Conservation (phyloP, 768 basidiomycete species). For the Suillus fuscotomentosus region DNA sequence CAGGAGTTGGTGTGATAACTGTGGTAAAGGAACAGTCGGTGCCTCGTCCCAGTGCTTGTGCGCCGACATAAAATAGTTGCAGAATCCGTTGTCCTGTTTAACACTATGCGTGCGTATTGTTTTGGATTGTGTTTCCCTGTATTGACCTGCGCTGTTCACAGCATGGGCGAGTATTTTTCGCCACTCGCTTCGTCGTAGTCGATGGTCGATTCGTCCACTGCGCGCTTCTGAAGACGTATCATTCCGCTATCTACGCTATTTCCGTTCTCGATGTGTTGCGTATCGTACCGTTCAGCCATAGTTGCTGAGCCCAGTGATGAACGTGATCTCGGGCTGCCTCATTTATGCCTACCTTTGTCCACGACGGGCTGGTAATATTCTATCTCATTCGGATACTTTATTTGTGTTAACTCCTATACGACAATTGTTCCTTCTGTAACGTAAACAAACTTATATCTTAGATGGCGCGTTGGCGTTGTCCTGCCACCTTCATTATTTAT, state of each 20-base stretch:
- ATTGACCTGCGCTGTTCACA: constrained; percentile 13
- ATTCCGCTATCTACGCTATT: constrained; percentile 31
- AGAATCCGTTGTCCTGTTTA: constrained; percentile 11
- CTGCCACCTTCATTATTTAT: constrained; percentile 3
- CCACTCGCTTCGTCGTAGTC: constrained; percentile 40
- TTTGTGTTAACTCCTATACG: constrained; percentile 4
- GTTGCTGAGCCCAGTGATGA: constrained; percentile 56
- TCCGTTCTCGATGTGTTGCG: constrained; percentile 56
- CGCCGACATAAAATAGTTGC: constrained; percentile 57
- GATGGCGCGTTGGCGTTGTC: background rate
- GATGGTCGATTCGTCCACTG: constrained; percentile 37
- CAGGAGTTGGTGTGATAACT: constrained; percentile 70
- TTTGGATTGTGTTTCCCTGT: background rate
- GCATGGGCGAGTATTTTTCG: constrained; percentile 33
- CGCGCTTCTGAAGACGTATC: constrained; percentile 29
- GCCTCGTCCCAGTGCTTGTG: constrained; percentile 56
- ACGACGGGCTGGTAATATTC: background rate
- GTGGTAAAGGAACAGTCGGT: constrained; percentile 69
- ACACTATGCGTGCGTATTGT: constrained; percentile 27
- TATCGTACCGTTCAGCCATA: constrained; percentile 55
- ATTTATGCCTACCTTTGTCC: constrained; percentile 5
- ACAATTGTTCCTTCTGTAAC: constrained; percentile 1
- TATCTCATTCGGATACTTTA: constrained; percentile 1
- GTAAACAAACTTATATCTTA: constrained; percentile 2
- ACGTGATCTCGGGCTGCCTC: constrained; percentile 56